Evolutionary conservation across 257 asterid species (phyloP), one percentile per base, ranked within the genome.

Genomic region (Fraxinus quadrangulata): DNA sequence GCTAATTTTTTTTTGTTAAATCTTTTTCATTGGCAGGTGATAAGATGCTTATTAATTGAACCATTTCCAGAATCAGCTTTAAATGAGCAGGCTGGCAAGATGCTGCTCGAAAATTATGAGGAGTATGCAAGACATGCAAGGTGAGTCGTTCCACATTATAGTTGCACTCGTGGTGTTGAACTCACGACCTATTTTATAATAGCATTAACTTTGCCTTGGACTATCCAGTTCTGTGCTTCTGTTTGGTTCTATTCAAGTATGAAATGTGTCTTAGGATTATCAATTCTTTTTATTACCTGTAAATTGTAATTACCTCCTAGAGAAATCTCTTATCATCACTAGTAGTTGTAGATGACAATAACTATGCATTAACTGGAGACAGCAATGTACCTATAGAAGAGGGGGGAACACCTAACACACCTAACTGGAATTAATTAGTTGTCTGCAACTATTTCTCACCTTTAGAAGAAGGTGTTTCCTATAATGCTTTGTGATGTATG

Each of bases 61-160:
- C 98, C 99, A 76, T 95, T 95, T 88, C 98, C 99, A 7, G 98
- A 95, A 86, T 95, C 99, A 28, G 98, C 99, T 21, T 81, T 95
- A 76, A 95, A 95, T 65, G 99, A 95, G 85, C 96, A 91, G 83
- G 99, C 98, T 49, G 99, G 97, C 84, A 95, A 93, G 87, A 86
- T 95, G 98, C 92, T 95, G 67, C 97, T 92, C 31, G 98, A 93
- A 78, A 75, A 95, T 82, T 95, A 95, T 30, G 97, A 92, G 2
- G 98, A 95, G 83, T 95, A 95, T 67, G 97, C 97, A 40, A 88
- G 89, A 83, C 93, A 88, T 84, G 99, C 97, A 9, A 89, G 96
- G 98, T 92, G 80, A 84, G 85, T 61, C 71, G 12, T 54, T 61
- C 19, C 56, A 45, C 59, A 59, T 10, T 61, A 65, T 77, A 72